A percentile compares a stretch with the other conserved stretches of the same genome.
Evolutionary conservation across 2,329 filamentous ascomycete genomes (phyloP).

Genomic region (Tolypocladium album): DNA sequence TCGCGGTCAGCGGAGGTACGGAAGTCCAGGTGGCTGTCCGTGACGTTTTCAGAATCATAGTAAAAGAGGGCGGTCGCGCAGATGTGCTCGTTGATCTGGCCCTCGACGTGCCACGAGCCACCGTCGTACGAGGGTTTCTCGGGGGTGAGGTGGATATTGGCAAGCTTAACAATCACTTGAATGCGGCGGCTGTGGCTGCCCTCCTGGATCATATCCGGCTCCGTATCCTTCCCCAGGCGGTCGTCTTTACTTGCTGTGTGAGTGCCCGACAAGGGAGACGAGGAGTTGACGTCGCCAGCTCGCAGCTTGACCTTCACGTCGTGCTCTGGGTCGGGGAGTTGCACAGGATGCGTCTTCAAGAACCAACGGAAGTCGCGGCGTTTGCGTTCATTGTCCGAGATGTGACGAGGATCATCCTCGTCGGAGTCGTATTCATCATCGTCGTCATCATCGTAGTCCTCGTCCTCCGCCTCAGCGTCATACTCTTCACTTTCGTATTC

Average conservation of each 20-base stretch:
- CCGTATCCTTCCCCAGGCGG: not conserved
- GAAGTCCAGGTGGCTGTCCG: slow-evolving; percentile 38
- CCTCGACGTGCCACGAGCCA: no score
- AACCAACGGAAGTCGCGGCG: not conserved
- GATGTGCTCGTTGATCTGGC: no score
- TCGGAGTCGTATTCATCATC: not conserved
- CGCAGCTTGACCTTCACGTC: not conserved
- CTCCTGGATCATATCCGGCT: not conserved
- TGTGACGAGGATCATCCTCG: not conserved
- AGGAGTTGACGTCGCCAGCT: not conserved
- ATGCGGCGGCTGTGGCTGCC: slow-evolving; percentile 5
- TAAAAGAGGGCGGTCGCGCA: no score
- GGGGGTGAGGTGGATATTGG: no score
- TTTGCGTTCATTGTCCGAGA: not conserved
- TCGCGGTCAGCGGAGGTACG: slow-evolving; percentile 26
- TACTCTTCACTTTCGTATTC: not conserved
- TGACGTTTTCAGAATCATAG: slow-evolving; percentile 47
- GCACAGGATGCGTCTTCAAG: not conserved
- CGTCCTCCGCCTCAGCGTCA: not conserved
- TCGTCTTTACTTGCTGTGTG: slow-evolving; percentile 6
- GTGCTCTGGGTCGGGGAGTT: not conserved
- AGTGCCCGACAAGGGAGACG: not conserved
- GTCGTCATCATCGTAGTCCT: no score
- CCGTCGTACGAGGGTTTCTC: no score
- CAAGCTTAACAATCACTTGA: no score